Percentiles rank a stretch among this genome's conserved stretches.
Evolutionary conservation across 495 filamentous ascomycete genomes (phyloP).

Genomic region (Terfezia boudieri): DNA sequence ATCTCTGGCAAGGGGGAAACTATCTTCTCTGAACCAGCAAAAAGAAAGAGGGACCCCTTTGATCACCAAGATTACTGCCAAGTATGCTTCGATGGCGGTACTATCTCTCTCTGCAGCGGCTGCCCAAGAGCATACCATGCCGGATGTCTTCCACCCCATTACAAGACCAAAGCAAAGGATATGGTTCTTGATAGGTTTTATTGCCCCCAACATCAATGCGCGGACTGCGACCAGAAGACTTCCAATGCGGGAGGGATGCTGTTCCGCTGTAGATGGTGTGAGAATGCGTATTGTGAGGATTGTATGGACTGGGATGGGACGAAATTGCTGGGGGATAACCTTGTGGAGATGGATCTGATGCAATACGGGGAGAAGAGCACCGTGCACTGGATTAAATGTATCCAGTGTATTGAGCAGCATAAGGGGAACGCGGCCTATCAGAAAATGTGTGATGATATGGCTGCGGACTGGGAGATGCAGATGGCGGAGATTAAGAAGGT

Average conservation of each 20-base stretch:
- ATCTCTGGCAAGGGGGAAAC: constrained; percentile 32
- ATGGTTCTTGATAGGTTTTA: constrained; percentile 22
- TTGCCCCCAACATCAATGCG: constrained; percentile 39
- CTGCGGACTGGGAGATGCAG: not conserved
- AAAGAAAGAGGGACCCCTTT: constrained; percentile 24
- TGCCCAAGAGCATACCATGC: constrained; percentile 38
- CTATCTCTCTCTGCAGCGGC: constrained; percentile 26
- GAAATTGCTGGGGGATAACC: constrained; percentile 27
- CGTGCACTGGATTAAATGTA: constrained; percentile 32
- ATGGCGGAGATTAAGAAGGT: not conserved
- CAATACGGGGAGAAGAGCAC: constrained; percentile 23
- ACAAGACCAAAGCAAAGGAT: constrained; percentile 20
- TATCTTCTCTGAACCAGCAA: constrained; percentile 24
- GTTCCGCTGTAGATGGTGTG: constrained; percentile 35
- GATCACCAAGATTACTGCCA: constrained; percentile 35
- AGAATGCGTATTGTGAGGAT: constrained; percentile 36
- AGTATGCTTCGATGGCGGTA: constrained; percentile 29
- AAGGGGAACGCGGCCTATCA: constrained; percentile 13
- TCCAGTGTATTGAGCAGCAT: constrained; percentile 23
- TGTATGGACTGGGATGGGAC: constrained; percentile 33
- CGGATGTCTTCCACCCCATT: constrained; percentile 26
- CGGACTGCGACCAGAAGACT: constrained; percentile 31
- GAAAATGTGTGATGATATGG: constrained; percentile 17
- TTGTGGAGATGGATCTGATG: constrained; percentile 29
- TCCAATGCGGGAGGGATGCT: constrained; percentile 36